Evolutionary conservation across 805 yeast genomes (phyloP), one percentile per base, ranked within the genome.

Genomic region (Pichia californica): DNA sequence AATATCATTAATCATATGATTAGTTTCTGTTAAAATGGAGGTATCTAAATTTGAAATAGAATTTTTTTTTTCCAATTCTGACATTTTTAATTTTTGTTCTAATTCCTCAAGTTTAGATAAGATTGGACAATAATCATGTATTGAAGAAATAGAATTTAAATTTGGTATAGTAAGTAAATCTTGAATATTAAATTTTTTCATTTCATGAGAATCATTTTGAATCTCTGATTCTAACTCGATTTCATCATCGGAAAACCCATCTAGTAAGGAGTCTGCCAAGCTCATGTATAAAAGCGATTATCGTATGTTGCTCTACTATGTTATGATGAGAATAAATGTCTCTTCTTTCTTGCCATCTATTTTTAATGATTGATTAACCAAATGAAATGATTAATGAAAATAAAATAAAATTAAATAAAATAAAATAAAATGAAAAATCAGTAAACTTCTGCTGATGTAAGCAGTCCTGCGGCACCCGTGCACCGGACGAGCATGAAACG

Each of bases 1-100:
- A 10, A 44, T 40, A 23, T 40, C 47, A 4, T 23, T 16, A 11
- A 44, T 40, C 30, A 44, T n/a, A 8, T 16, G 16, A 26, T 28
- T 44, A 11, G 38, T 30, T 6, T 61, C 59, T 5, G 74, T 63
- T 10, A 85, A 60, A 25, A 83, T 71, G n/a, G 64, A 58, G 51
- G 72, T 70, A 50, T 79, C 80, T 10, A n/a, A 11, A 10, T 4
- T 16, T 18, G 27, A 18, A 5, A 31, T 14, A 8, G 2, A 2
- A 2, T 9, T 18, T 4, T 9, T 20, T 19, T 16, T 8, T 18
- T 7, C 9, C 61, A 67, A 3, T 59, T 55, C 30, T 56, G 57
- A 30, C 54, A 48, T 2, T 49, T 52, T 29, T 62, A 54, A 19
- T 61, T 51, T 31, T 51, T 58, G 2, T 51, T 46, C 5, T 7